Base-by-base conservation (phyloP, 148 eudicot genomes). In the Persicaria tinctoria region DNA sequence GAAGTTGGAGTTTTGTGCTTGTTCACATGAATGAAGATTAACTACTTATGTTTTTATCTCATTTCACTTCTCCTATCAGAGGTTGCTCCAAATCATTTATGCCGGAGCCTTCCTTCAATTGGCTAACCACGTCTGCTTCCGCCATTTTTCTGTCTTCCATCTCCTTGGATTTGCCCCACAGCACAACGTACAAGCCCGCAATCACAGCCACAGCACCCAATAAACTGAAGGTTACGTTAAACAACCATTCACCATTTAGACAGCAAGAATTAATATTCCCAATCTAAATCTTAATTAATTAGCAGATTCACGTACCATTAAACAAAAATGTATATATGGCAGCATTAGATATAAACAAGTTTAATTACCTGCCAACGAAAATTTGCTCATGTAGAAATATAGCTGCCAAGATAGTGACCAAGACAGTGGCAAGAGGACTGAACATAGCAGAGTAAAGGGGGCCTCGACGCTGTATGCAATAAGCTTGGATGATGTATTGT, bases 391-490 rank as follows among this genome's bases (percentile, higher is more conserved):
- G 86, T 46, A 86, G 70, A 27, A 90, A 79, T 16, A 87, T 78
- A 62, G 87, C 80, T 49, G 91, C 92, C 4, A 85, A 57, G 3
- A 88, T 70, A 14, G 89, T 84, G 6, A 85, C 91, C 8, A 88
- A 82, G 4, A 90, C 88, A 3, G 91, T 88, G 79, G 76, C 74
- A 14, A 92, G 73, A 77, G 97, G 97, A 74, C 81, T 87, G 83
- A 92, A 92, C 97, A 89, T 82, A 2, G 97, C 90, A 11, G 91
- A 77, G 70, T 86, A 92, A 6, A 92, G 85, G 4, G 97, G 94
- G 4, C 97, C 97, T 79, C 85, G 83, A 3, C 48, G 78, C 2
- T 88, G 75, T 63, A 91, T 83, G 79, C 90, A 85, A 92, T 92
- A 91, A 0, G 97, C 82, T 84, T 89, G 94, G 50, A 79, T 82